Evolutionary conservation across 2,329 filamentous ascomycete species (phyloP).

Genomic region (Colletotrichum brevisporum): DNA sequence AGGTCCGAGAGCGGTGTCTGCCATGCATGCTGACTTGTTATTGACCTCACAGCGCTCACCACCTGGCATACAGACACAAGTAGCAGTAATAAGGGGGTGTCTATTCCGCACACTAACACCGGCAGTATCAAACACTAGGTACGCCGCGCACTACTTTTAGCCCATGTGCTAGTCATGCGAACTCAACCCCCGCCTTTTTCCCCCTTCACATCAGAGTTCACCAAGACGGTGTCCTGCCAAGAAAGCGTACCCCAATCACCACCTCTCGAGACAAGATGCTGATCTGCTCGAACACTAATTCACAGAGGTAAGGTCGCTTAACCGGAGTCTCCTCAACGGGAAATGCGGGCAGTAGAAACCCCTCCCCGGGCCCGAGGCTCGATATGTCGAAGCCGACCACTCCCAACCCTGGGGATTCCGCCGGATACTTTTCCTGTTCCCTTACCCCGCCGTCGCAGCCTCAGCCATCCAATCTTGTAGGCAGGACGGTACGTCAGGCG

Average conservation of each 20-base stretch:
- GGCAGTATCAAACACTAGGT: constrained; percentile 18
- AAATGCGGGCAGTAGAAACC: constrained; percentile 15
- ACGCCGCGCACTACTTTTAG: constrained; percentile 24
- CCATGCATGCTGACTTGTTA: not conserved
- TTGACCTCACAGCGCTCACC: not conserved
- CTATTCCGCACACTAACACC: not conserved
- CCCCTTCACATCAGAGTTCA: constrained; percentile 34
- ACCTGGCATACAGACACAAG: not conserved
- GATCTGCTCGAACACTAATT: constrained; percentile 8
- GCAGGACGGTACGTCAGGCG: constrained; percentile 19
- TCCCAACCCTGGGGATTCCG: not conserved
- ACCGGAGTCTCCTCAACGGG: constrained; percentile 4
- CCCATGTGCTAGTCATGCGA: constrained; percentile 40
- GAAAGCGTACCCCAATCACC: constrained; percentile 15
- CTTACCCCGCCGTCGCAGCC: constrained; percentile 27
- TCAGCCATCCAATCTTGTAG: constrained; percentile 22
- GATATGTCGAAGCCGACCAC: constrained; percentile 18
- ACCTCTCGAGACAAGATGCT: constrained; percentile 15
- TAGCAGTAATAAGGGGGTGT: not conserved
- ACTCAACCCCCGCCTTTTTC: constrained; percentile 35
- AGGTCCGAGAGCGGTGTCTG: constrained; percentile 36
- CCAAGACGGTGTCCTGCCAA: constrained; percentile 19
- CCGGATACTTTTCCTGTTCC: constrained; percentile 21
- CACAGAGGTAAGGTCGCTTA: not conserved
- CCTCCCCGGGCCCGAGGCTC: constrained; percentile 33